Evolutionary conservation across 805 yeast genomes (phyloP).

Genomic region (Hanseniaspora nectarophila): DNA sequence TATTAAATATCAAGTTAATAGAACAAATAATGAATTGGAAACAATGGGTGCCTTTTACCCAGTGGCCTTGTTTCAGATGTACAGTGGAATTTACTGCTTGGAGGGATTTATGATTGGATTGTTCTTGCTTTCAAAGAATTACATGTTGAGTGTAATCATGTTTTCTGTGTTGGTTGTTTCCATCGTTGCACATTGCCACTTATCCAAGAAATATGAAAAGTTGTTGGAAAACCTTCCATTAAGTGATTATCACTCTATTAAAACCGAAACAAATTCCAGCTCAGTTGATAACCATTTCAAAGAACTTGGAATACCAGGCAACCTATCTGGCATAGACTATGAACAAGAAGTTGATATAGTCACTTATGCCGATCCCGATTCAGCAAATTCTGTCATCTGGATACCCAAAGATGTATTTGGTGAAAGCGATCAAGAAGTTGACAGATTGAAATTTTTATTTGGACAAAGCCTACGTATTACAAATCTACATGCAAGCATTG

Average conservation of each 20-base stretch:
- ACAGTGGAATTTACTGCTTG: constrained; percentile 69
- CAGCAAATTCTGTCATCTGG: constrained; percentile 29
- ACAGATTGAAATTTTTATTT: constrained; percentile 16
- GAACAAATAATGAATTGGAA: constrained; percentile 41
- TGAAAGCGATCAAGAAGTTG: constrained; percentile 23
- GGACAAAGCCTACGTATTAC: constrained; percentile 16
- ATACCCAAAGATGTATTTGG: constrained; percentile 34
- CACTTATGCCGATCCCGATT: constrained; percentile 16
- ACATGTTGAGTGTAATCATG: constrained; percentile 39
- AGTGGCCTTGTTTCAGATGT: constrained; percentile 60
- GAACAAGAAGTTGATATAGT: not conserved
- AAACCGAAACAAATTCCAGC: no score
- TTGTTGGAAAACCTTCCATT: constrained; percentile 32
- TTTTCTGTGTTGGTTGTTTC: constrained; percentile 41
- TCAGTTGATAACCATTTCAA: no score
- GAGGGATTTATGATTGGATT: constrained; percentile 70
- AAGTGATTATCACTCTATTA: constrained; percentile 11
- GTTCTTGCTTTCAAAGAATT: constrained; percentile 46
- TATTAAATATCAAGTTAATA: constrained; percentile 44
- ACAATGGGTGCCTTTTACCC: constrained; percentile 64
- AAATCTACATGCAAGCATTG: constrained; percentile 15
- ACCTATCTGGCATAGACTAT: not conserved
- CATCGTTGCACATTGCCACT: constrained; percentile 42
- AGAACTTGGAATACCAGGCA: not conserved
- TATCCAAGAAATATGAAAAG: constrained; percentile 35